Evolutionary conservation across 139 green algal species (phyloP).

Genomic region (Chlorella sp.): DNA sequence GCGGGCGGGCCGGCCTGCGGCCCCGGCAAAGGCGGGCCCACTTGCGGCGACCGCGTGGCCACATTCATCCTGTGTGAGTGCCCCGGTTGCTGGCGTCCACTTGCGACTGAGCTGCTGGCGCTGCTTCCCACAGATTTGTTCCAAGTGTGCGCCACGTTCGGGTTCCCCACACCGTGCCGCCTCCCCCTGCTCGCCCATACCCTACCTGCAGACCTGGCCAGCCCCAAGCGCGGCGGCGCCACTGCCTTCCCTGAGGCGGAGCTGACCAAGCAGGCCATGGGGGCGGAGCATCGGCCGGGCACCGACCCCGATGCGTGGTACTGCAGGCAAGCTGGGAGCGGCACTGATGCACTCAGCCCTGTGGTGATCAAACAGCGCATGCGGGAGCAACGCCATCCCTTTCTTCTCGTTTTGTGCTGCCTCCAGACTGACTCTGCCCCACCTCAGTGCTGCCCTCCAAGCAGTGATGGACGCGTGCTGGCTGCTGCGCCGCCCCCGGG

Average conservation of each 20-base stretch:
- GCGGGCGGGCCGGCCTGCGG: constrained; percentile 47
- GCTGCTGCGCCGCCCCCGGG: constrained; percentile 2
- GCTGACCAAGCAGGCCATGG: not conserved
- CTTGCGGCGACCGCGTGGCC: constrained; percentile 47
- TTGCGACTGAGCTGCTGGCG: not conserved
- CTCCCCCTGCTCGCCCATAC: too few relatives aligned
- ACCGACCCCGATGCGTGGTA: constrained; percentile 34
- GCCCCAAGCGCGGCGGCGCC: constrained; percentile 25
- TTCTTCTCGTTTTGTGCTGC: too few relatives aligned
- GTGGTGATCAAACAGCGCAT: too few relatives aligned
- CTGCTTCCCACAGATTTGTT: too few relatives aligned
- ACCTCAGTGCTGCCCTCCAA: too few relatives aligned
- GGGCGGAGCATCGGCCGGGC: not conserved
- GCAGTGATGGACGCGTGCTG: constrained; percentile 25
- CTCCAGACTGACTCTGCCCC: too few relatives aligned
- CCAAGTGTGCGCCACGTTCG: too few relatives aligned
- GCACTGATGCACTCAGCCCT: too few relatives aligned
- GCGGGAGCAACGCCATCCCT: too few relatives aligned
- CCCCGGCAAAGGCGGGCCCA: constrained; percentile 30
- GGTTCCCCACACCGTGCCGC: too few relatives aligned
- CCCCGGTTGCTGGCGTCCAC: not conserved
- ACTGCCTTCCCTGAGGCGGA: constrained; percentile 44
- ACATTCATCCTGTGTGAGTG: constrained; percentile 47
- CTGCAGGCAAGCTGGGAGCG: constrained; percentile 8
- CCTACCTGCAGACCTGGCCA: not conserved